Evolutionary conservation across 2,329 filamentous ascomycete species (phyloP), one percentile per base, ranked within the genome.

Genomic region (Sclerotinia trifoliorum): DNA sequence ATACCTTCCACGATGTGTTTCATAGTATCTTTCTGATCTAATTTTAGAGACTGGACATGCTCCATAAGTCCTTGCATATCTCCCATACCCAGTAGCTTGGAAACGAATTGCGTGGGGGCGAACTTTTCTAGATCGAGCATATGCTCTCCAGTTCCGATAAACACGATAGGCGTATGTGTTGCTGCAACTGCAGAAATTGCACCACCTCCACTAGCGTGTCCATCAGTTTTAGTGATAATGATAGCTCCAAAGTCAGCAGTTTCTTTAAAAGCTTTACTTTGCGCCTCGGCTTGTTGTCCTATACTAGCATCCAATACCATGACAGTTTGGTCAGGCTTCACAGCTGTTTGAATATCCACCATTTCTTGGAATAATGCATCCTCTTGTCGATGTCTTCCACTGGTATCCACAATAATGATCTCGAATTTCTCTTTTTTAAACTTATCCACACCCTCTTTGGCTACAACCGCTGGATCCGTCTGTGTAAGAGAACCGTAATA

Each of bases 401-500:
- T 96, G 0, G 95, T 99, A 81, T 99, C 95, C 67, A 99, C 95
- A 71, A 99, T 98, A 76, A 99, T 99, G 73, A 99, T 90, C 80
- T 99, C 95, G 78, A 99, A 99, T 60, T 89, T 87, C 82, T 99
- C 95, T 83, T 97, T 98, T 83, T 97, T 97, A 84, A 99, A 99
- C 81, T 98, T 96, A 58, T 97, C 93, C 44, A 99, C 95, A 81
- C 95, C 95, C 74, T 97, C 94, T n/a, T 88, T 87, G 0, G 95
- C 94, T 24, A 99, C 95, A 7, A 93, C 89, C 0, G 94, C 93
- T 0, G 95, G 95, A 77, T 99, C 95, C 10, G 94, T 97, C 81
- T 99, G 93, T 3, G 94, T 99, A 72, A 99, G 84, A 68, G 92
- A 96, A 75, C 95, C 95, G 79, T 96, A 99, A 85, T 99, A 99